These are phyloP conservation scores for Sclerotinia subarctica DNA, from an alignment of 2,329 filamentous ascomycete species.

Conservation along the genomic window DNA sequence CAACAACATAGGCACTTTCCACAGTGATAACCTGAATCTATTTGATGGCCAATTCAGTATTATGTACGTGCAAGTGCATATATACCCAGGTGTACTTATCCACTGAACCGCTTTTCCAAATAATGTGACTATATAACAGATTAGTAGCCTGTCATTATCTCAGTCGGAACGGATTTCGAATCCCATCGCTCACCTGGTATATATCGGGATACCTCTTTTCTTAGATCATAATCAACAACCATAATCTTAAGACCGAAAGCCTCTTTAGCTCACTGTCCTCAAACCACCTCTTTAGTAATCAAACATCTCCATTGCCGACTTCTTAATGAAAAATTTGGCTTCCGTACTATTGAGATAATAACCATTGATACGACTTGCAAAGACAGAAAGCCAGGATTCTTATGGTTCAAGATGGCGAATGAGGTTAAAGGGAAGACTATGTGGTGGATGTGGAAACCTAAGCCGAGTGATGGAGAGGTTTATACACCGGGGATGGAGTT, in stretches of 20 bases:
- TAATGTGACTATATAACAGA: background rate
- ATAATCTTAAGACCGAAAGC: background rate
- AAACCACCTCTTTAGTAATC: background rate
- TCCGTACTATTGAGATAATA: background rate
- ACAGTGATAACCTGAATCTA: background rate
- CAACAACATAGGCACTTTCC: background rate
- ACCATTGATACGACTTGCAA: background rate
- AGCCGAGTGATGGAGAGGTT: background rate
- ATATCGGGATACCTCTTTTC: background rate
- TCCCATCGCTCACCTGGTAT: too few species aligned
- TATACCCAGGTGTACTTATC: background rate
- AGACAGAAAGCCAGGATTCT: background rate
- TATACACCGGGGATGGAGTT: background rate
- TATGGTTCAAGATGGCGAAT: slow-evolving; percentile 1
- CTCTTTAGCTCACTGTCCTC: fast-evolving
- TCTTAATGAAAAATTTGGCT: slow-evolving; percentile 16
- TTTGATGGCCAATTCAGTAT: background rate
- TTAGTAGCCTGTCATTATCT: background rate
- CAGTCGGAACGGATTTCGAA: background rate
- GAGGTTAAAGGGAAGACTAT: background rate
- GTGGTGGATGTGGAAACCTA: slow-evolving; percentile 18
- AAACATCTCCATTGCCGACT: background rate
- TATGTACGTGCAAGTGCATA: background rate
- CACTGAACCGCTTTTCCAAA: background rate
- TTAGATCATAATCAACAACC: background rate